phyloP scores from a whole-genome alignment of 257 asterid genomes.

The Buddleja alternifolia region DNA sequence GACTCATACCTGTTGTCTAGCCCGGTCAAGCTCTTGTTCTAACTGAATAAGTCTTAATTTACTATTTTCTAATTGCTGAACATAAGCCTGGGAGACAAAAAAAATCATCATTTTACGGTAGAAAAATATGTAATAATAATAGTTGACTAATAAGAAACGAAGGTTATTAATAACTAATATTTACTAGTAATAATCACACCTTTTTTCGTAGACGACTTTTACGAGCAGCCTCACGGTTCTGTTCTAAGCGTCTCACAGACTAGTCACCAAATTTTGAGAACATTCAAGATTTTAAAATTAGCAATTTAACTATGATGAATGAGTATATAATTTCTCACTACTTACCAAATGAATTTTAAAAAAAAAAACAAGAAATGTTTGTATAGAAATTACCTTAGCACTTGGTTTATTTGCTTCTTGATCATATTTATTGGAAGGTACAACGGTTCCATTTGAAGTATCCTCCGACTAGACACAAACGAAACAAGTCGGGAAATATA shows the following conservation, averaged over 20 bases:
- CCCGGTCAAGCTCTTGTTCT: constrained; percentile 74
- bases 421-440: constrained; percentile 61
- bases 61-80: constrained; percentile 81
- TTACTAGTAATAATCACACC: constrained; percentile 36
- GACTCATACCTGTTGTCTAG: constrained; percentile 57
- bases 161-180: background rate
- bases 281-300: too few species aligned
- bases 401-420: constrained; percentile 63
- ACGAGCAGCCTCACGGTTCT: constrained; percentile 90
- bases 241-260: constrained; percentile 65
- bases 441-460: constrained; percentile 68
- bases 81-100: constrained; percentile 61
- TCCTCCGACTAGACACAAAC: constrained; percentile 59
- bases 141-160: background rate
- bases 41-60: constrained; percentile 68
- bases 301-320: too few species aligned
- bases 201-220: constrained; percentile 79
- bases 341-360: background rate
- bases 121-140: background rate
- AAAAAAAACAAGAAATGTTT: too few species aligned
- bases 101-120: background rate
- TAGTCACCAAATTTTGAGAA: background rate
- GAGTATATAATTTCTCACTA: background rate
- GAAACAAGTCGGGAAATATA: background rate
- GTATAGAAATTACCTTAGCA: constrained; percentile 55